These are phyloP conservation scores for Noccaea bulbosa DNA, from an alignment of 345 rosid genomes.

Conservation along the genomic window DNA sequence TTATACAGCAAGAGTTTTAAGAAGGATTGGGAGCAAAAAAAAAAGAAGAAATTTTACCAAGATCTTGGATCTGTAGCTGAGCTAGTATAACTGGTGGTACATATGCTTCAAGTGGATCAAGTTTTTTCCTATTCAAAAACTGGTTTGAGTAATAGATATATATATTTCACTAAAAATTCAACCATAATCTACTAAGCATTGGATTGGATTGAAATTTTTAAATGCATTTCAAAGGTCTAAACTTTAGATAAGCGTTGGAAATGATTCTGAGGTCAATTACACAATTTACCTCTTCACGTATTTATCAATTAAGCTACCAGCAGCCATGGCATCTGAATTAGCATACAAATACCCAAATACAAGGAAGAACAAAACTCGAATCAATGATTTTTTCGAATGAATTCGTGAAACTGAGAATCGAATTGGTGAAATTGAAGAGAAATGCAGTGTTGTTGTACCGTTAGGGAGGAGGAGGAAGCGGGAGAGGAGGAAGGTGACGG, in stretches of 20 bases:
- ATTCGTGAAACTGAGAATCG: not conserved
- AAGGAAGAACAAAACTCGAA: conserved; percentile 6
- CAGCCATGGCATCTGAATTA: conserved; percentile 65
- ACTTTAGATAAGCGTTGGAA: too few species aligned
- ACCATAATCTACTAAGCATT: not conserved
- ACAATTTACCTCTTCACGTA: conserved; percentile 69
- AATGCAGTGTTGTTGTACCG: conserved; percentile 40
- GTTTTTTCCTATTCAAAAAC: conserved; percentile 63
- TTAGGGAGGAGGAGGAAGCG: conserved; percentile 49
- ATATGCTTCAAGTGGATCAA: conserved; percentile 79
- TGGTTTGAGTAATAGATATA: not conserved
- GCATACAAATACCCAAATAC: not conserved
- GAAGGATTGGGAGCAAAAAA: not conserved
- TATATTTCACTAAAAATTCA: not conserved
- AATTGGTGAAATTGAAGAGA: conserved; percentile 17
- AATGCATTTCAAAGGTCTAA: not conserved
- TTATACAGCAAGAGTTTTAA: not conserved
- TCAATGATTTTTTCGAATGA: not conserved
- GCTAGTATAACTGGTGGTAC: conserved; percentile 84
- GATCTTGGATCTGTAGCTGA: conserved; percentile 68
- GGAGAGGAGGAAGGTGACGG: conserved; percentile 62
- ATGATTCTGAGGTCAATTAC: not conserved
- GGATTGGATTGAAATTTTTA: not conserved
- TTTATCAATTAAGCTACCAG: conserved; percentile 56
- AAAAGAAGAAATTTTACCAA: conserved; percentile 51